Base-by-base conservation (phyloP, 805 yeast genomes). In the Babjeviella inositovora region DNA sequence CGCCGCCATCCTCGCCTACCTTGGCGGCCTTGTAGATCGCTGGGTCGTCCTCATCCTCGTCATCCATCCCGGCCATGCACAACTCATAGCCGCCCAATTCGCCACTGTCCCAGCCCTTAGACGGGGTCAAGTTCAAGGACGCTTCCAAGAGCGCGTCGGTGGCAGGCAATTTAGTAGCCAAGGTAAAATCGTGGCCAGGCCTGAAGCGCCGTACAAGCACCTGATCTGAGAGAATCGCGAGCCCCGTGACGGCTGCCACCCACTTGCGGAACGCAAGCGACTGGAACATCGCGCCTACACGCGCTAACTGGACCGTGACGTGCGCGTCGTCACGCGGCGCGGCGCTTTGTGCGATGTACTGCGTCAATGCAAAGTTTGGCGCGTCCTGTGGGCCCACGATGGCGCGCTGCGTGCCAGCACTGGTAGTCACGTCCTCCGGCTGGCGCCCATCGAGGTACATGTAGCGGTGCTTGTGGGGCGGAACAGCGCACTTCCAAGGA, bases 61-160 rank as follows among this genome's bases (percentile, higher is more conserved):
- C 58, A 2, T 49, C 57, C 21, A 65, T 66, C 29, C 61, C 52
- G n/a, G 61, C 54, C 93, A 90, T 80, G 39, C 87, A 74, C 25
- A 92, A 53, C 40, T 90, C 96, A 47, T 92, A 90, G 2, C 96
- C 99, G 17, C 99, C 99, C 23, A 60, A 51, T 37, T 81, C 93
- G n/a, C 93, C 93, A 16, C 66, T 56, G 23, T 70, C 80, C 95
- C 96, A 87, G 18, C 80, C 80, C 28, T 53, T 50, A 2, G 76
- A 62, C 1, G 95, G 94, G 0, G 97, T 87, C 21, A 90, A 44
- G 26, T 72, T 68, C 27, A 87, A 47, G 0, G 93, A 79, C 3
- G 84, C 90, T 38, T 87, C 97, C 11, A 87, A 44, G 1, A 68
- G 41, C 3, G 67, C 64, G 19, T 56, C 62, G 22, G 45, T 57